A percentile compares a stretch with the other conserved stretches of the same genome.
Conservation (phyloP, 2,329 filamentous ascomycete species). For the Talaromyces amestolkiae region DNA sequence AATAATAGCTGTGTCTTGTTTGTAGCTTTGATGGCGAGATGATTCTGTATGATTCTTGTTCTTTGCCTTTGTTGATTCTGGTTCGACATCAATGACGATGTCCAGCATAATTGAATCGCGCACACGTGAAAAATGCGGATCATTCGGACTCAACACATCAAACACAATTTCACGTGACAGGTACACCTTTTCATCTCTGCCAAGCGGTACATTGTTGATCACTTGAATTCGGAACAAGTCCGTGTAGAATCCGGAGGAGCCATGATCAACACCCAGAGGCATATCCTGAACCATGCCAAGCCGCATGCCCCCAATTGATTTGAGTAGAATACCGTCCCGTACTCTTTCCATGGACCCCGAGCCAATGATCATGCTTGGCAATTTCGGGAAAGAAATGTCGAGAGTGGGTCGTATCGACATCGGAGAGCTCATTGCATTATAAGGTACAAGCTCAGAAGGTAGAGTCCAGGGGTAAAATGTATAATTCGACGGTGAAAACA, state of each 20-base stretch:
- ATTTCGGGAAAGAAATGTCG: slow-evolving; percentile 63
- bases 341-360: slow-evolving; percentile 56
- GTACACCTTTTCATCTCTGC: slow-evolving; percentile 82
- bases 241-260: slow-evolving; percentile 21
- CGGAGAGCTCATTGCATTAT: slow-evolving; percentile 71
- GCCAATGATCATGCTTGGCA: slow-evolving; percentile 50
- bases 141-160: slow-evolving; percentile 62
- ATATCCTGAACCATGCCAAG: slow-evolving; percentile 51
- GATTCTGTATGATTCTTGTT: slow-evolving; percentile 28
- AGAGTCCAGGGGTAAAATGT: slow-evolving; percentile 93
- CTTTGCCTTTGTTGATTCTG: slow-evolving; percentile 25
- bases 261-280: slow-evolving; percentile 27
- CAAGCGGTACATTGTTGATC: slow-evolving; percentile 76
- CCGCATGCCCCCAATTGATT: slow-evolving; percentile 59
- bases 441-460: slow-evolving; percentile 69
- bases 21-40: slow-evolving; percentile 32
- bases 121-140: slow-evolving; percentile 79
- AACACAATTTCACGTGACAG: slow-evolving; percentile 73
- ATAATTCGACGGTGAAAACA: slow-evolving; percentile 67
- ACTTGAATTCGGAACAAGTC: slow-evolving; percentile 63
- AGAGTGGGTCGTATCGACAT: slow-evolving; percentile 71
- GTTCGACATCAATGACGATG: slow-evolving; percentile 62
- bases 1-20: slow-evolving; percentile 25
- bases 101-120: slow-evolving; percentile 72
- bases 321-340: slow-evolving; percentile 59